phyloP scores from a whole-genome alignment of 352 stramenopile genomes.

The Elongisporangium undulatum region DNA sequence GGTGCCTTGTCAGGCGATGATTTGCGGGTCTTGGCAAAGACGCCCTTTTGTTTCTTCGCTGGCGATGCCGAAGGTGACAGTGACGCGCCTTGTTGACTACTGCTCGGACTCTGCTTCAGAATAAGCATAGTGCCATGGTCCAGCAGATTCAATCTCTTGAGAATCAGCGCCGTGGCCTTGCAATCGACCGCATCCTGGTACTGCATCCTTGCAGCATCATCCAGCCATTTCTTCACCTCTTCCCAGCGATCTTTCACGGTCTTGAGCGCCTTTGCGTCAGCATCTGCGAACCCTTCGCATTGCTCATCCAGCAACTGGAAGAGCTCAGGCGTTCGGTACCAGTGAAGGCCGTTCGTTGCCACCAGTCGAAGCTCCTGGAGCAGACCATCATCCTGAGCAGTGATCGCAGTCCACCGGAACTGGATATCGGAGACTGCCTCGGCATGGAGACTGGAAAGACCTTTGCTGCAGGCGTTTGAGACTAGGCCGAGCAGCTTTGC shows the following conservation, averaged over 20 bases:
- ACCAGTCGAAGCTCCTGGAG: conserved; percentile 44
- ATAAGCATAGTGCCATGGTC: conserved; percentile 7
- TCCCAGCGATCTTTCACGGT: conserved; percentile 34
- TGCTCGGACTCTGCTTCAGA: background rate
- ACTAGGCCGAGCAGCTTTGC: conserved; percentile 37
- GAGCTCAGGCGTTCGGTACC: conserved; percentile 46
- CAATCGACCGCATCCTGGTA: conserved; percentile 40
- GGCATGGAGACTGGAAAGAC: conserved; percentile 31
- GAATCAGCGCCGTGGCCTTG: conserved; percentile 37
- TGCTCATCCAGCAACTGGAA: conserved; percentile 46
- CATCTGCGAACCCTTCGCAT: conserved; percentile 46
- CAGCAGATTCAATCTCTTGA: conserved; percentile 45
- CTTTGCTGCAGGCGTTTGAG: conserved; percentile 31
- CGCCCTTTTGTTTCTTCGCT: conserved; percentile 3
- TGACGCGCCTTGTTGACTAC: background rate
- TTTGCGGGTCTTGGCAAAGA: background rate
- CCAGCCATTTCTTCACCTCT: conserved; percentile 39
- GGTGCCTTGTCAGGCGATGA: background rate
- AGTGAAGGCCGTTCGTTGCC: conserved; percentile 44
- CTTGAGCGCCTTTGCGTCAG: conserved; percentile 28
- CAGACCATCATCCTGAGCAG: conserved; percentile 30
- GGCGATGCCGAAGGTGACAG: background rate
- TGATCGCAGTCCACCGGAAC: conserved; percentile 61
- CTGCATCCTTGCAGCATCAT: conserved; percentile 42
- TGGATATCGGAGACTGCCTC: conserved; percentile 44